Evolutionary conservation across 2,329 filamentous ascomycete species (phyloP), one percentile per base, ranked within the genome.

Genomic region (Nemania bipapillata): DNA sequence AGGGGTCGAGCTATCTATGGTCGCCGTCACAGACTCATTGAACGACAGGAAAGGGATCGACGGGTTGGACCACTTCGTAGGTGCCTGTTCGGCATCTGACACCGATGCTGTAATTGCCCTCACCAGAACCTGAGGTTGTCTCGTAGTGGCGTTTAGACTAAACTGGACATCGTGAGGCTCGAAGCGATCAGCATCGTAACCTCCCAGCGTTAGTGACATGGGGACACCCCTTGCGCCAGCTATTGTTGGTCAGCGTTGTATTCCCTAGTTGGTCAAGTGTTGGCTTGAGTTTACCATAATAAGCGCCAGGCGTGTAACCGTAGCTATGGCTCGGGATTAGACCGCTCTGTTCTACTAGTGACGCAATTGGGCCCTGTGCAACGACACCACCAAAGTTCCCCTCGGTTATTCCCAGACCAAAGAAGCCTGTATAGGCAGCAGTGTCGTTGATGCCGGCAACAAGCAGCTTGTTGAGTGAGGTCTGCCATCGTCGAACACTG

Each of bases 281-380:
- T 40, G 49, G 1, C 37, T 61, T 32, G 8, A 17, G 79, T 86
- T 77, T 81, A 90, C 89, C 85, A 75, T 93, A 93, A 69, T 86
- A 86, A n/a, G 90, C 90, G 17, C 92, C 92, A 47, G 91, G 91
- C 3, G 91, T 93, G 77, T 90, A 94, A 59, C 90, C 91, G 76
- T 91, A 93, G 49, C 90, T 92, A 70, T 92, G 84, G 77, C 91
- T 93, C 0, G 91, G 89, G 55, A 93, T 91, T 65, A 80, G 81
- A 8, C 86, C 86, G 65, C 86, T 83, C 11, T 84, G 79, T 75
- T 89, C 86, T 50, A 91, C 86, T 59, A 91, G 80, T 75, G 89
- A 79, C 72, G 86, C 80, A 75, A 90, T 75, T 65, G 86, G 79
- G 74, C 86, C 81, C 72, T 86, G 79, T 77, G 86, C 81, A 65